Evolutionary conservation across 106 monocot species (phyloP), one percentile per base, ranked within the genome.

Genomic region (Iris macrosiphon): DNA sequence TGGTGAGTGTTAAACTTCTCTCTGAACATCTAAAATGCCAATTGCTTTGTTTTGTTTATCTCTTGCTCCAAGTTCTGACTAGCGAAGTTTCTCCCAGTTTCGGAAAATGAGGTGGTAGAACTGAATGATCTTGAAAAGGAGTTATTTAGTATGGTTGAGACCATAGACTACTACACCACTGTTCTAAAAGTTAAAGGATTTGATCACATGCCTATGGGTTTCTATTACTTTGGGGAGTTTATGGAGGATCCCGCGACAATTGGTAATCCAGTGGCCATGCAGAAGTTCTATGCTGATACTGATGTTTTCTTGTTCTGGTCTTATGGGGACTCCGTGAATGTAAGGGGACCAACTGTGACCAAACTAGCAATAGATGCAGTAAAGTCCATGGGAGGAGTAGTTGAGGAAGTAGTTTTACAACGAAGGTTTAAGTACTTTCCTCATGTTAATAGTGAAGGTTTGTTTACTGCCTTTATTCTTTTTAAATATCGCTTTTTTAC

Each of bases 231-330:
- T 55, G 73, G 53, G 45, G 79, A 79, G 38, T 73, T 68, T 53
- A 64, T 79, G 59, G 72, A 78, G 45, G 73, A 79, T 69, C 79
- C 79, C 47, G 24, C 67, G 6, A 68, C 72, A 24, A 73, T 79
- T 21, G 79, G 79, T 37, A 32, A 69, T 46, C 79, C 79, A 13
- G 79, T 79, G 31, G 79, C 79, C 24, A 79, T 79, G 79, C 79
- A 79, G 43, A 79, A 49, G 60, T 79, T 79, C 35, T 79, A 67
- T 49, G 59, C 46, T 30, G 79, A 73, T 45, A 73, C 79, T 26
- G 54, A 73, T 54, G 35, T 73, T 33, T 79, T 73, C 64, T 40
- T 79, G 34, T 79, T 73, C 49, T 79, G 79, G 79, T 79, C 79
- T 60, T 79, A 79, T 52, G 79, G 79, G 17, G 69, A 79, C 60